Percentiles rank a stretch among this genome's conserved stretches.
phyloP scores from a whole-genome alignment of 495 filamentous ascomycete species.

The Talaromyces ruber region DNA sequence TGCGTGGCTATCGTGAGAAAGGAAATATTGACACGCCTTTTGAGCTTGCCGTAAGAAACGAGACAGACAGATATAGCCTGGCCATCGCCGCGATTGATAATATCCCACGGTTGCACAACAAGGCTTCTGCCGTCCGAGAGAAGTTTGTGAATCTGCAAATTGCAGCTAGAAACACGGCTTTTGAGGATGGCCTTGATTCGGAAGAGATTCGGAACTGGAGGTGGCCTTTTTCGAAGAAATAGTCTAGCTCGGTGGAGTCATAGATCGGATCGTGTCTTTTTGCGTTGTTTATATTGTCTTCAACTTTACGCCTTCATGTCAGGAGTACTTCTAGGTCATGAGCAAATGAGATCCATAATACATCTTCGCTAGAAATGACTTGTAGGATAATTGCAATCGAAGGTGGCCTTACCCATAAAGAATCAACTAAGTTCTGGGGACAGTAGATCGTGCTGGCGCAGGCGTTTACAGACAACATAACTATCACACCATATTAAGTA shows the following conservation, averaged over 20 bases:
- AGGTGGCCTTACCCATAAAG: too few relatives aligned
- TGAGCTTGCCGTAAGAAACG: conserved; percentile 62
- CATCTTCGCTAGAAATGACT: neutral
- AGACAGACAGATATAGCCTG: conserved; percentile 60
- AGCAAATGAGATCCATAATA: neutral
- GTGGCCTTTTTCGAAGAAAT: conserved; percentile 40
- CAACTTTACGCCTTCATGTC: neutral
- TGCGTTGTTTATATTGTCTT: neutral
- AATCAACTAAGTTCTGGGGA: too few relatives aligned
- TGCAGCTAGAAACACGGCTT: conserved; percentile 47
- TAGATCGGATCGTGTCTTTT: neutral
- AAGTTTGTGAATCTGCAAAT: conserved; percentile 50
- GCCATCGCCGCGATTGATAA: conserved; percentile 67
- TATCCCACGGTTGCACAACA: conserved; percentile 47
- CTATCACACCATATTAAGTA: neutral
- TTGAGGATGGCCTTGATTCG: conserved; percentile 57
- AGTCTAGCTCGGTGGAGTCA: neutral
- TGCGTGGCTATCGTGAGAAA: conserved; percentile 69
- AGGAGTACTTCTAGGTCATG: neutral
- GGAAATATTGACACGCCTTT: conserved; percentile 71
- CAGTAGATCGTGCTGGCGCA: neutral
- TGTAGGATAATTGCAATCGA: too few relatives aligned
- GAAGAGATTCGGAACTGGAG: conserved; percentile 54
- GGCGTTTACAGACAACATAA: neutral
- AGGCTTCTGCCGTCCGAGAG: conserved; percentile 48